Evolutionary conservation across 2,329 filamentous ascomycete species (phyloP).

Genomic region (Penicillium palitans): DNA sequence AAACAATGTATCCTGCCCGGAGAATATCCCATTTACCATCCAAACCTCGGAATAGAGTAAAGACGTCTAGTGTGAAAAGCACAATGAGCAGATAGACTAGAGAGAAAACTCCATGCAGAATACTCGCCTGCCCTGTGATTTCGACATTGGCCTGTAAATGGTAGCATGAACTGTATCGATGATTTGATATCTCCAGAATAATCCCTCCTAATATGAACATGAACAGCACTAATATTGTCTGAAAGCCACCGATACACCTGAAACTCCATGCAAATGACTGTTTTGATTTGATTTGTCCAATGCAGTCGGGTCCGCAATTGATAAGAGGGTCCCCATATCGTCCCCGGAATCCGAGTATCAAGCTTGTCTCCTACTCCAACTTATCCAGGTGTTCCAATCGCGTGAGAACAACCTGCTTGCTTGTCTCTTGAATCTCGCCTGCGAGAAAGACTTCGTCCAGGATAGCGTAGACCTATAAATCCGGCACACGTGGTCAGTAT

Average conservation of each 20-base stretch:
- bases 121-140: conserved; percentile 13
- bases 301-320: conserved; percentile 6
- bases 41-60: not conserved
- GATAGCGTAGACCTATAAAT: conserved; percentile 81
- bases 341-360: not conserved
- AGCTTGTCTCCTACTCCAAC: conserved; percentile 63
- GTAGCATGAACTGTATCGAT: conserved; percentile 8
- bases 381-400: conserved; percentile 94
- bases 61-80: not conserved
- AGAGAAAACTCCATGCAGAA: not conserved
- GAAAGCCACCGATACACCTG: conserved; percentile 8
- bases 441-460: conserved; percentile 97
- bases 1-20: not conserved
- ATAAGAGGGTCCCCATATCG: not conserved
- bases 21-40: not conserved
- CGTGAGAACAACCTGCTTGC: conserved; percentile 95
- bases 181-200: conserved; percentile 13
- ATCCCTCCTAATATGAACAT: conserved; percentile 7
- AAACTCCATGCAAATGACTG: conserved; percentile 26
- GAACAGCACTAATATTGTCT: conserved; percentile 6
- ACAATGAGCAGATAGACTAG: not conserved
- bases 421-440: conserved; percentile 97
- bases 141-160: conserved; percentile 21
- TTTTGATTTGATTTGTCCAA: conserved; percentile 17
- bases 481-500: conserved; percentile 8